These are phyloP conservation scores for Diaporthe citrichinensis DNA, from an alignment of 2,329 filamentous ascomycete genomes.

Conservation along the genomic window DNA sequence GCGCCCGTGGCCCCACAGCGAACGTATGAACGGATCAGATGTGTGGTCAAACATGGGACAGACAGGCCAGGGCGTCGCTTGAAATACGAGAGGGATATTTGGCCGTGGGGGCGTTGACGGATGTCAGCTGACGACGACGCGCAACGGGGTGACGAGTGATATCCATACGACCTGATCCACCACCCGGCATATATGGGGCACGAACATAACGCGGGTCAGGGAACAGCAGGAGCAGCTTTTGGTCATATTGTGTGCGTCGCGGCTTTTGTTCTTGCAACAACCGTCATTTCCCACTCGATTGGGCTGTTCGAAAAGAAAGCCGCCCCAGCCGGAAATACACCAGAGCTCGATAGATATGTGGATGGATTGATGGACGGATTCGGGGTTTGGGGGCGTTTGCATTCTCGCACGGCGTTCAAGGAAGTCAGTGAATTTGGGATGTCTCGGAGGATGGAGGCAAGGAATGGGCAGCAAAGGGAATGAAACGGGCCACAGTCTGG, in stretches of 20 bases:
- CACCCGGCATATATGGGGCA: not conserved
- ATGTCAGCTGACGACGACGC: not conserved
- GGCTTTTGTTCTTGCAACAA: not conserved
- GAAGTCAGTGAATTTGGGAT: not conserved
- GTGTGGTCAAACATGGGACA: not conserved
- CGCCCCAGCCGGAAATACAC: not conserved
- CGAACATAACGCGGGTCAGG: not conserved
- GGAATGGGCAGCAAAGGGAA: not conserved
- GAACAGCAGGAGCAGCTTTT: not conserved
- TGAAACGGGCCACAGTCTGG: not conserved
- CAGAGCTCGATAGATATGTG: not conserved
- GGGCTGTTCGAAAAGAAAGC: not conserved
- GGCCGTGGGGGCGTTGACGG: not conserved
- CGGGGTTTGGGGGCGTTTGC: slow-evolving; percentile 30
- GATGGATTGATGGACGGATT: not conserved
- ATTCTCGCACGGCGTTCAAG: slow-evolving; percentile 38
- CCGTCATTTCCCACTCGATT: too few species aligned
- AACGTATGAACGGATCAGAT: not conserved
- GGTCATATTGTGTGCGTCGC: not conserved
- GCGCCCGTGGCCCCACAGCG: not conserved
- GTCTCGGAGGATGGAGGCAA: not conserved
- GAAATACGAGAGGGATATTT: not conserved
- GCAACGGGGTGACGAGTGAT: slow-evolving; percentile 8
- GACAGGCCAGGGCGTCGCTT: not conserved
- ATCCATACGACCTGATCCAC: not conserved